Evolutionary conservation across 1,139 yeast genomes (phyloP).

Genomic region (Wickerhamomyces sp.): DNA sequence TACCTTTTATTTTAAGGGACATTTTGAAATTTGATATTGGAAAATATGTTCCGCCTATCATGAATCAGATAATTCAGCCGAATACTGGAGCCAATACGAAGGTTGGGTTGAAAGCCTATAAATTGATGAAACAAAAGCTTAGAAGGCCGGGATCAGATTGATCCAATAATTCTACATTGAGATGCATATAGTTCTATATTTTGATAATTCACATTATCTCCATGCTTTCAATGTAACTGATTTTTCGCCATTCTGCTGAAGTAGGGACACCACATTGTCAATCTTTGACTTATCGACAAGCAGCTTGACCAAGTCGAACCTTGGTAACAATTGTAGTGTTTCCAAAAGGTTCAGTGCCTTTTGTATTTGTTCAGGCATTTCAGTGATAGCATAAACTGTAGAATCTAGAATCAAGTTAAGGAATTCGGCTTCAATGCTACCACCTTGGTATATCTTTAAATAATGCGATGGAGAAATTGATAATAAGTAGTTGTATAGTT

Average conservation of each 20-base stretch:
- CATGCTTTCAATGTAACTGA: background rate
- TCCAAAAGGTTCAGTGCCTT: constrained; percentile 5
- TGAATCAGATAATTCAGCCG: constrained; percentile 41
- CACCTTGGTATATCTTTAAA: constrained; percentile 33
- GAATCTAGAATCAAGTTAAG: constrained; percentile 51
- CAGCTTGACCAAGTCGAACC: constrained; percentile 9
- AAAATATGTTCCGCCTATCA: constrained; percentile 33
- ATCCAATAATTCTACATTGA: too few relatives aligned
- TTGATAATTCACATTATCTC: too few relatives aligned
- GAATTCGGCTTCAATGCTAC: constrained; percentile 57
- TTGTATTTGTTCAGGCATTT: background rate
- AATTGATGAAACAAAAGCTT: constrained; percentile 7
- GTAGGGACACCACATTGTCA: background rate
- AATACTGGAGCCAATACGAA: constrained; percentile 23
- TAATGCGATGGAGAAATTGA: constrained; percentile 30
- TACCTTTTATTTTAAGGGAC: constrained; percentile 35
- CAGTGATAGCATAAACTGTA: constrained; percentile 15
- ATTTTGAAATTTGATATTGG: constrained; percentile 36
- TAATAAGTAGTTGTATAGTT: constrained; percentile 41
- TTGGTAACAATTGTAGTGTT: constrained; percentile 10
- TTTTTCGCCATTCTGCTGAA: background rate
- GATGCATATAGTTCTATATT: too few relatives aligned
- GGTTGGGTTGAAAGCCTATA: constrained; percentile 37
- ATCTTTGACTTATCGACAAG: constrained; percentile 9
- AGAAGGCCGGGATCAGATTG: constrained; percentile 2